These are phyloP conservation scores for Chalaropsis ovoidea DNA, from an alignment of 2,329 filamentous ascomycete genomes.

Conservation along the genomic window DNA sequence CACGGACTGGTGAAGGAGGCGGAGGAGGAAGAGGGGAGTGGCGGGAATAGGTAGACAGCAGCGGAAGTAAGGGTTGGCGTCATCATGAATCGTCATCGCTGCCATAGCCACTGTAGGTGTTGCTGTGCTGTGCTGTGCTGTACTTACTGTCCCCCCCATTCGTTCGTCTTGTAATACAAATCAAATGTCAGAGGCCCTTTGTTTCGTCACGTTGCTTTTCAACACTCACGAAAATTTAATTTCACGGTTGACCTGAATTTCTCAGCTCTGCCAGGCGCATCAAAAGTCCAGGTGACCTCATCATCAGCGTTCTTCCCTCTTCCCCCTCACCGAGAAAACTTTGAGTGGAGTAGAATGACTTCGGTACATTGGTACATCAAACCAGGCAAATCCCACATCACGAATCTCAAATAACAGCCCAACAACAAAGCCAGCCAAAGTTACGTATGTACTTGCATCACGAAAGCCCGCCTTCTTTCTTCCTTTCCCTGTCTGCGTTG, in stretches of 20 bases:
- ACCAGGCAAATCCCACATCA: too few relatives aligned
- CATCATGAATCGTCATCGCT: conserved; percentile 1
- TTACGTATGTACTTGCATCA: not conserved
- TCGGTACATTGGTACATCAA: not conserved
- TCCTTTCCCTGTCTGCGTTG: not conserved
- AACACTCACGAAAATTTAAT: too few relatives aligned
- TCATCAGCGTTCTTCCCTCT: too few relatives aligned
- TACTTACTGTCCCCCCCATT: too few relatives aligned
- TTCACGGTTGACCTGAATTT: not conserved
- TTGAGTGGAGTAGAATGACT: not conserved
- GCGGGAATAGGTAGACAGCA: not conserved
- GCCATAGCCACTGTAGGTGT: too few relatives aligned
- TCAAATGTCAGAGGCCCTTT: not conserved
- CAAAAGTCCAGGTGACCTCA: too few relatives aligned
- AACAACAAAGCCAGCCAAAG: not conserved
- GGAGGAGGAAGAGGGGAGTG: not conserved
- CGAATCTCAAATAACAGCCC: not conserved
- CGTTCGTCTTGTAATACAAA: too few relatives aligned
- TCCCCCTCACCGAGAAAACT: too few relatives aligned
- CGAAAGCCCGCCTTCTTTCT: not conserved
- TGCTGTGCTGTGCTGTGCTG: too few relatives aligned
- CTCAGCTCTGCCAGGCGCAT: too few relatives aligned
- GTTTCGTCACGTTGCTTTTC: too few relatives aligned
- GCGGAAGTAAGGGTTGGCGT: not conserved
- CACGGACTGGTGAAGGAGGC: too few relatives aligned